These are phyloP conservation scores for Penicillium canescens DNA, from an alignment of 495 filamentous ascomycete species.

Conservation along the genomic window DNA sequence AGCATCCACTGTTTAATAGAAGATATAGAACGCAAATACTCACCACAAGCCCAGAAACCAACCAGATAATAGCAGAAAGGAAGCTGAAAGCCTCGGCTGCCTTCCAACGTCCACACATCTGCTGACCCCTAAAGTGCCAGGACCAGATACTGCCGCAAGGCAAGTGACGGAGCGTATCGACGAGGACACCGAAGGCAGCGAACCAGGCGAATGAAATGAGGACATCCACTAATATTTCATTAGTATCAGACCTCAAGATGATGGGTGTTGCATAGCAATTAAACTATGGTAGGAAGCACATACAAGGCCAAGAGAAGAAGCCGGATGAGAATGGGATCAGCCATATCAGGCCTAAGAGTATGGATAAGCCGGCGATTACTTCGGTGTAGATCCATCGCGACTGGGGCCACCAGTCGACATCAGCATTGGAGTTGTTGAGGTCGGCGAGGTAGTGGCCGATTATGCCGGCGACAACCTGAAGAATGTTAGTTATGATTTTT, in stretches of 20 bases:
- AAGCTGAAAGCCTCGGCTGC: conserved; percentile 67
- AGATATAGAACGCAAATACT: conserved; percentile 8
- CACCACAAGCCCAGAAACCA: conserved; percentile 57
- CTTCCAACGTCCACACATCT: conserved; percentile 61
- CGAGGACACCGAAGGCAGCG: conserved; percentile 61
- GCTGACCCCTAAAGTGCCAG: conserved; percentile 44
- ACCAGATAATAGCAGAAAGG: conserved; percentile 66
- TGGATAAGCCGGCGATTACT: conserved; percentile 56
- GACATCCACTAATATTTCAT: conserved; percentile 47
- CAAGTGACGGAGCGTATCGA: conserved; percentile 50
- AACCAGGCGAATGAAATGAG: conserved; percentile 64
- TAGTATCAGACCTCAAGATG: not conserved
- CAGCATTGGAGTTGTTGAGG: conserved; percentile 6
- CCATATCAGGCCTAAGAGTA: conserved; percentile 54
- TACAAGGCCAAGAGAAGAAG: conserved; percentile 48
- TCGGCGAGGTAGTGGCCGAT: conserved; percentile 53
- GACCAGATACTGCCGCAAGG: conserved; percentile 57
- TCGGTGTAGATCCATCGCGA: conserved; percentile 61
- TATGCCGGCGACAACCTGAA: conserved; percentile 56
- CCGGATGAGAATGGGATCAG: conserved; percentile 53
- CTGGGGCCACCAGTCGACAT: conserved; percentile 38
- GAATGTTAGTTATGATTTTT: not conserved
- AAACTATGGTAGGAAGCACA: conserved; percentile 4
- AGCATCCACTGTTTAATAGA: not conserved
- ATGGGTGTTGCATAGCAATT: not conserved